A percentile compares a stretch with the other conserved stretches of the same genome.
Evolutionary conservation across 1,139 yeast species (phyloP).

Genomic region (Spathaspora sp.): DNA sequence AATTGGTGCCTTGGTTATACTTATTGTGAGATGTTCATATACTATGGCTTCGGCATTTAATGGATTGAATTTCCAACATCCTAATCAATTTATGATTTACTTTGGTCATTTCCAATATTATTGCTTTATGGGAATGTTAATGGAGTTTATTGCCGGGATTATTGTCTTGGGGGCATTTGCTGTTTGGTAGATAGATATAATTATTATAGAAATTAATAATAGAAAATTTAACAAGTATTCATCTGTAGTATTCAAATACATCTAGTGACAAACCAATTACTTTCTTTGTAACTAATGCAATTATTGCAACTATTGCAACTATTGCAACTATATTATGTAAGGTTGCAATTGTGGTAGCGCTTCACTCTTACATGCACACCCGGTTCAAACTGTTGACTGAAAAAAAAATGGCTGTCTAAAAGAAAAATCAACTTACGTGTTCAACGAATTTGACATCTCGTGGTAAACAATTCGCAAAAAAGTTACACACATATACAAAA

Average conservation of each 20-base stretch:
- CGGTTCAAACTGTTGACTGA: too few relatives aligned
- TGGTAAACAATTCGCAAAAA: too few relatives aligned
- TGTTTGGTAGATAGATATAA: constrained; percentile 6
- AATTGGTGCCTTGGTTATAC: constrained; percentile 8
- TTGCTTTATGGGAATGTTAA: constrained; percentile 11
- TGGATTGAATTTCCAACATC: constrained; percentile 10
- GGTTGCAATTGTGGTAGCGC: too few relatives aligned
- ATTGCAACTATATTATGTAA: too few relatives aligned
- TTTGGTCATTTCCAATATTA: constrained; percentile 14
- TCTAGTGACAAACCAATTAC: too few relatives aligned
- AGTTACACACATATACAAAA: too few relatives aligned
- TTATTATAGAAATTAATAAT: background rate
- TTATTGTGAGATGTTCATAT: constrained; percentile 13
- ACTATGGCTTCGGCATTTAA: constrained; percentile 13
- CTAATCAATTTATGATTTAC: constrained; percentile 12
- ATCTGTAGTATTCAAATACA: too few relatives aligned
- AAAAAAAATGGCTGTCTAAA: too few relatives aligned
- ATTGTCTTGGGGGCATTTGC: constrained; percentile 9
- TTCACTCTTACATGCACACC: background rate
- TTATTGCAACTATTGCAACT: too few relatives aligned
- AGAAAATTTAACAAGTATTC: too few relatives aligned
- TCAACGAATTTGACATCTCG: background rate
- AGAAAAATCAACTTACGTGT: background rate
- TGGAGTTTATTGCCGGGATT: constrained; percentile 9
- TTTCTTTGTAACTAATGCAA: too few relatives aligned